phyloP scores from a whole-genome alignment of 352 stramenopile genomes.

The Globisporangium viniferum region DNA sequence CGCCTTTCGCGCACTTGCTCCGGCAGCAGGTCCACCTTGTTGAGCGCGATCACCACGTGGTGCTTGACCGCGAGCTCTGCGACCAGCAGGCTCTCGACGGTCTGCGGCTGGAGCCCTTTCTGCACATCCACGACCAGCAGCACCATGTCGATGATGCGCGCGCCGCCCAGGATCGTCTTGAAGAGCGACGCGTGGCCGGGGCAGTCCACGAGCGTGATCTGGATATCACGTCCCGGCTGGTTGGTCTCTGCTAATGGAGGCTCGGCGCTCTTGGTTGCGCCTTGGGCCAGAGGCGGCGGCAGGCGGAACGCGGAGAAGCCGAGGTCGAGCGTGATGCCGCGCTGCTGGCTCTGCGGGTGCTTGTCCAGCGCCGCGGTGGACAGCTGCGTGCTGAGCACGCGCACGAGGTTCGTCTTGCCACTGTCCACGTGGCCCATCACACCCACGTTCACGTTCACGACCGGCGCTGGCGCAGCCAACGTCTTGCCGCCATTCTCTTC shows the following conservation, averaged over 20 bases:
- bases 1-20: constrained; percentile 45
- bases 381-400: constrained; percentile 95
- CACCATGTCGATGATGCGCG: constrained; percentile 99
- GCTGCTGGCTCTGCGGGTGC: constrained; percentile 93
- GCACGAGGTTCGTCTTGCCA: constrained; percentile 97
- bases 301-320: constrained; percentile 97
- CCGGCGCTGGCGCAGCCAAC: background rate
- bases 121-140: constrained; percentile 95
- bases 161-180: constrained; percentile 97
- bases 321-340: constrained; percentile 98
- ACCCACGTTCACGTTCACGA: constrained; percentile 96
- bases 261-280: background rate
- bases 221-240: constrained; percentile 45
- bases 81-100: constrained; percentile 97
- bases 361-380: constrained; percentile 99
- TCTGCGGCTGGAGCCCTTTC: constrained; percentile 98
- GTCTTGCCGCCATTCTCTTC: background rate
- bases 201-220: constrained; percentile 95
- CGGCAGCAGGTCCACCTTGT: constrained; percentile 97
- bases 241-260: background rate
- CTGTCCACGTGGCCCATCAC: constrained; percentile 98
- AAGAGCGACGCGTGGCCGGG: constrained; percentile 98
- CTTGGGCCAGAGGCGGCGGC: constrained; percentile 7
- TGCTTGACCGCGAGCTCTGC: constrained; percentile 88
- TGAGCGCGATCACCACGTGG: constrained; percentile 92